phyloP scores from a whole-genome alignment of 805 yeast species.

The Saccharomyces mikatae region DNA sequence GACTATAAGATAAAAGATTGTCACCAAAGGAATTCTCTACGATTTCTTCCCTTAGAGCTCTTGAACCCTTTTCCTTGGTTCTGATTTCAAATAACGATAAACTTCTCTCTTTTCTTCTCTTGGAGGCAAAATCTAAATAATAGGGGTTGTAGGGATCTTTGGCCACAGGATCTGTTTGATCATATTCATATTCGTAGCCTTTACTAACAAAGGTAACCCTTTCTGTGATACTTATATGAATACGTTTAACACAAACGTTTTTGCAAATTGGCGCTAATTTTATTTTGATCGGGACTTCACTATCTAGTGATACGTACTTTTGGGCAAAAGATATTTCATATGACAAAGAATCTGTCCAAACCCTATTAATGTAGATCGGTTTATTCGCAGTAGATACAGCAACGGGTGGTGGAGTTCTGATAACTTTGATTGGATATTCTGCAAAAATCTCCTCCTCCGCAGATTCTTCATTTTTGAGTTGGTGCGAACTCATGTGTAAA shows the following conservation, averaged over 20 bases:
- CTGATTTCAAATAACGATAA: constrained; percentile 59
- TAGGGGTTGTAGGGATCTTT: constrained; percentile 32
- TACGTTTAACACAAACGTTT: constrained; percentile 52
- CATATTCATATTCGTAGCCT: constrained; percentile 46
- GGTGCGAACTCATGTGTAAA: constrained; percentile 11
- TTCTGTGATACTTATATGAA: constrained; percentile 61
- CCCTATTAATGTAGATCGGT: constrained; percentile 67
- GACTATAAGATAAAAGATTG: constrained; percentile 50
- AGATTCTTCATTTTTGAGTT: constrained; percentile 1
- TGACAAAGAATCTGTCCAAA: constrained; percentile 65
- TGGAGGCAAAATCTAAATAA: constrained; percentile 29
- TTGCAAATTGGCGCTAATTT: constrained; percentile 62
- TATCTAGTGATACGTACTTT: constrained; percentile 60
- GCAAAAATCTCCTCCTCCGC: constrained; percentile 15
- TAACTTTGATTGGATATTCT: constrained; percentile 29
- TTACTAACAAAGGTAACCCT: constrained; percentile 57
- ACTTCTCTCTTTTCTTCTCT: constrained; percentile 40
- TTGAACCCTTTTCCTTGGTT: constrained; percentile 41
- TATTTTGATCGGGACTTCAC: constrained; percentile 51
- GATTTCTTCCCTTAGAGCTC: constrained; percentile 56
- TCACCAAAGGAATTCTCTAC: constrained; percentile 46
- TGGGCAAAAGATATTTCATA: constrained; percentile 67
- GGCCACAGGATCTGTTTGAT: constrained; percentile 37
- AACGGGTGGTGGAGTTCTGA: constrained; percentile 37
- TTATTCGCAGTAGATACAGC: constrained; percentile 45